These are phyloP conservation scores for Rhizopus arrhizus DNA, from an alignment of 371 early-diverging fungal species.

Conservation along the genomic window DNA sequence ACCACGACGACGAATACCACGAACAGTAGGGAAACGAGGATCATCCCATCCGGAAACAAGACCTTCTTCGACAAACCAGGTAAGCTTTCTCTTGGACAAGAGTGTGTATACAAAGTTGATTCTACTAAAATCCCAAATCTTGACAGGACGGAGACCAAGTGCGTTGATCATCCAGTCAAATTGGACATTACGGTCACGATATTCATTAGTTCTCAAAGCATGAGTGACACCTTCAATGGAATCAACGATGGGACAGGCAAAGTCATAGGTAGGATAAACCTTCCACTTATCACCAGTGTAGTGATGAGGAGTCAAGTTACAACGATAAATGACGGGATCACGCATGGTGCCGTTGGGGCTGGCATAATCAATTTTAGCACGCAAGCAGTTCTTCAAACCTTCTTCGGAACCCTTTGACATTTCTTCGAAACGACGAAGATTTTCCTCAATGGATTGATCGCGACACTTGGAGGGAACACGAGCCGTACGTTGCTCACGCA, in stretches of 20 bases:
- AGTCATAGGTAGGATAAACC: conserved; percentile 99
- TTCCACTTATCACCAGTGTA: conserved; percentile 90
- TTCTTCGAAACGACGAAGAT: conserved; percentile 89
- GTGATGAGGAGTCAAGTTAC: conserved; percentile 94
- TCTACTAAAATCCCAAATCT: conserved; percentile 94
- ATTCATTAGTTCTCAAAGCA: conserved; percentile 98
- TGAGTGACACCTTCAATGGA: conserved; percentile 98
- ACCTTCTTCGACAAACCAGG: conserved; percentile 94
- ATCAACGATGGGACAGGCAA: conserved; percentile 99
- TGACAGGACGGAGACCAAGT: conserved; percentile 84
- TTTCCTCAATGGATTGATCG: conserved; percentile 88
- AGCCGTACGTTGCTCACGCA: conserved; percentile 92
- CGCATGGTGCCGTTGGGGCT: conserved; percentile 97
- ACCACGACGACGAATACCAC: conserved; percentile 98
- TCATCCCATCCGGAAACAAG: conserved; percentile 99
- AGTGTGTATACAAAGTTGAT: conserved; percentile 99
- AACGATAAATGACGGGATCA: conserved; percentile 99
- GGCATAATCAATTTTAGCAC: conserved; percentile 98
- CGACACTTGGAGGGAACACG: conserved; percentile 91
- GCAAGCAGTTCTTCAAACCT: conserved; percentile 88
- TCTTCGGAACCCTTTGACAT: conserved; percentile 91
- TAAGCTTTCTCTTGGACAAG: conserved; percentile 98
- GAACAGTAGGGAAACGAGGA: conserved; percentile 98
- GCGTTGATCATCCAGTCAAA: conserved; percentile 98
- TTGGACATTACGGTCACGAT: conserved; percentile 98